Evolutionary conservation across 2,329 filamentous ascomycete species (phyloP).

Genomic region (Scedosporium apiospermum): DNA sequence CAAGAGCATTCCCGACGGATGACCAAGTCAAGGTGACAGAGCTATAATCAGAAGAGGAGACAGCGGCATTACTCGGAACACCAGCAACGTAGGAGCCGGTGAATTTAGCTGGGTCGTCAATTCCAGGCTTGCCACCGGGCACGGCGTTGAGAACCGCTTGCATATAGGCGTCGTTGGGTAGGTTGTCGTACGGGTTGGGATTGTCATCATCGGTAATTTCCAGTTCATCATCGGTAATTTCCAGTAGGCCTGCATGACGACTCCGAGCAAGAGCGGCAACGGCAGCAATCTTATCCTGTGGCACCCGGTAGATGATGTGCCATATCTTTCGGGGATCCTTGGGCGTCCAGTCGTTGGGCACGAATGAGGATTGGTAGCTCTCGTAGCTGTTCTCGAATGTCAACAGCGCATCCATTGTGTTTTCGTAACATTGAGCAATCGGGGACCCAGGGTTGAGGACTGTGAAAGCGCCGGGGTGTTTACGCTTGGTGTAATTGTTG

Average conservation of each 20-base stretch:
- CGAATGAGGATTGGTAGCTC: conserved; percentile 14
- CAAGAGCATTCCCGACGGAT: background rate
- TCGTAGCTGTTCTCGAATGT: conserved; percentile 19
- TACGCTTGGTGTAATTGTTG: conserved; percentile 15
- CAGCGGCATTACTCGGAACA: background rate
- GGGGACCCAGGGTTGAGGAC: conserved; percentile 15
- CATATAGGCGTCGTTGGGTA: conserved; percentile 9
- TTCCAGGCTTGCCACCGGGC: conserved; percentile 3
- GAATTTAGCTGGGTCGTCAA: background rate
- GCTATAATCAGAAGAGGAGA: background rate
- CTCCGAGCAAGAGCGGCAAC: conserved; percentile 5
- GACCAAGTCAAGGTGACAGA: background rate
- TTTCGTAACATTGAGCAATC: conserved; percentile 18
- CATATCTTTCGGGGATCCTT: conserved; percentile 20
- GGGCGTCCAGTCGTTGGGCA: conserved; percentile 17
- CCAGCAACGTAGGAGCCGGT: background rate
- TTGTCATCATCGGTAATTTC: conserved; percentile 5
- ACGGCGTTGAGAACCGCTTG: conserved; percentile 5
- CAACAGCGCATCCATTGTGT: conserved; percentile 21
- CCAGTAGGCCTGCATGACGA: conserved; percentile 5
- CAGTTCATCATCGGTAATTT: conserved; percentile 7
- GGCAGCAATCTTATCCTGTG: conserved; percentile 7
- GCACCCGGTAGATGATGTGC: conserved; percentile 21
- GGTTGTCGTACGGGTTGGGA: conserved; percentile 9
- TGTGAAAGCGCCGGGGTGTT: conserved; percentile 15